A percentile compares a stretch with the other conserved stretches of the same genome.
Conservation (phyloP, 176 grass and related monocot genomes). For the Triticum urartu region DNA sequence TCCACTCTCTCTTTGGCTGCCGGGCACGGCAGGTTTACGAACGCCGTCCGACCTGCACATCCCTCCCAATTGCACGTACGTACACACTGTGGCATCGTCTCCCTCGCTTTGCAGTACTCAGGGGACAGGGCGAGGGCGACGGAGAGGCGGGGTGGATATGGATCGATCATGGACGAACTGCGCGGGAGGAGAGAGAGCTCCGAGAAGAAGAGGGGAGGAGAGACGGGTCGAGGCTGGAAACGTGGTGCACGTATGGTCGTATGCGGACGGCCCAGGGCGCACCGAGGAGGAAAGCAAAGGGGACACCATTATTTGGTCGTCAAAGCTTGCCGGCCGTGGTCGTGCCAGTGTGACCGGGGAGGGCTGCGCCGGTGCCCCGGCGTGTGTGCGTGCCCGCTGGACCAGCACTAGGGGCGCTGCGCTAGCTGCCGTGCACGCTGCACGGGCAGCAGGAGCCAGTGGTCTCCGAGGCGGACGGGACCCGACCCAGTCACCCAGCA, state of each 20-base stretch:
- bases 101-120: too few relatives aligned
- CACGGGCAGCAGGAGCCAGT: neutral
- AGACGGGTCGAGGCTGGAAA: neutral
- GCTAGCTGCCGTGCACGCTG: neutral
- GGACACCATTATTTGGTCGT: slow-evolving; percentile 27
- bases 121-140: too few relatives aligned
- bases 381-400: neutral
- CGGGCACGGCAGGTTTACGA: neutral
- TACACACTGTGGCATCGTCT: neutral
- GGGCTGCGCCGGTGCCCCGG: neutral
- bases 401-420: neutral
- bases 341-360: neutral
- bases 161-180: neutral
- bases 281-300: neutral
- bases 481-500: too few relatives aligned
- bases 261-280: neutral
- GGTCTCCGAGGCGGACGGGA: neutral
- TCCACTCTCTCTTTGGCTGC: neutral
- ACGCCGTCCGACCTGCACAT: neutral
- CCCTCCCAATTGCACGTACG: too few relatives aligned
- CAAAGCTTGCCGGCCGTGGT: neutral
- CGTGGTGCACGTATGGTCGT: neutral
- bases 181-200: neutral
- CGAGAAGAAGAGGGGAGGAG: neutral
- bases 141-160: neutral